Percentiles rank a stretch among this genome's conserved stretches.
These are phyloP conservation scores for Spathaspora hagerdaliae DNA, from an alignment of 805 yeast genomes.

Conservation along the genomic window DNA sequence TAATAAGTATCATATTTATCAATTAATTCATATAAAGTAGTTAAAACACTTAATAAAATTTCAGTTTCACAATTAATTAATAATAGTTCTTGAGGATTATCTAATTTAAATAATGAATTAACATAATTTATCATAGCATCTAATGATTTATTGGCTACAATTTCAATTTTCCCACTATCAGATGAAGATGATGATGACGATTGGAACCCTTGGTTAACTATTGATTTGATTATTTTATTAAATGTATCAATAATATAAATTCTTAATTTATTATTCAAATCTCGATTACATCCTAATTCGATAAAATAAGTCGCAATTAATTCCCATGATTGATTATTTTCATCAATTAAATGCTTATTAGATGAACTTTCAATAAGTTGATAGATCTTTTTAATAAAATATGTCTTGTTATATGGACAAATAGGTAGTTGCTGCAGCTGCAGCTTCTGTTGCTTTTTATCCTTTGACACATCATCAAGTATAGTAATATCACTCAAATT, in stretches of 20 bases:
- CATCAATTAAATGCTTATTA: slow-evolving; percentile 43
- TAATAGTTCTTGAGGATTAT: slow-evolving; percentile 37
- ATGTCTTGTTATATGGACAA: slow-evolving; percentile 56
- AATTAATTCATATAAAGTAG: slow-evolving; percentile 65
- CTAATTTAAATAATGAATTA: slow-evolving; percentile 34
- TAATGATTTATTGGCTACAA: slow-evolving; percentile 48
- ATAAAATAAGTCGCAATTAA: slow-evolving; percentile 44
- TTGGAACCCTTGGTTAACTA: slow-evolving; percentile 40
- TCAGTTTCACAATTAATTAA: slow-evolving; percentile 61
- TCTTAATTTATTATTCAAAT: slow-evolving; percentile 39
- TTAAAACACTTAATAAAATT: slow-evolving; percentile 56
- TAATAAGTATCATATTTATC: slow-evolving; percentile 70
- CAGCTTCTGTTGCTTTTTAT: neutral
- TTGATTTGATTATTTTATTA: slow-evolving; percentile 43
- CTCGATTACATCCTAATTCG: slow-evolving; percentile 41
- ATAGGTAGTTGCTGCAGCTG: slow-evolving; percentile 12
- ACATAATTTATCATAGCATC: slow-evolving; percentile 46
- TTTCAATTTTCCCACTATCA: slow-evolving; percentile 7
- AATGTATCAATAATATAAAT: slow-evolving; percentile 47
- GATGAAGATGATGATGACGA: slow-evolving; percentile 7
- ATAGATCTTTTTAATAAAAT: slow-evolving; percentile 50
- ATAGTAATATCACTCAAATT: slow-evolving; percentile 30
- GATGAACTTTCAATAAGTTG: slow-evolving; percentile 52
- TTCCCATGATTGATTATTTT: slow-evolving; percentile 43
- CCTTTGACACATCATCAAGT: slow-evolving; percentile 7